Percentiles rank a stretch among this genome's conserved stretches.
These are phyloP conservation scores for Collariella sp. DNA, from an alignment of 495 filamentous ascomycete genomes.

Conservation along the genomic window DNA sequence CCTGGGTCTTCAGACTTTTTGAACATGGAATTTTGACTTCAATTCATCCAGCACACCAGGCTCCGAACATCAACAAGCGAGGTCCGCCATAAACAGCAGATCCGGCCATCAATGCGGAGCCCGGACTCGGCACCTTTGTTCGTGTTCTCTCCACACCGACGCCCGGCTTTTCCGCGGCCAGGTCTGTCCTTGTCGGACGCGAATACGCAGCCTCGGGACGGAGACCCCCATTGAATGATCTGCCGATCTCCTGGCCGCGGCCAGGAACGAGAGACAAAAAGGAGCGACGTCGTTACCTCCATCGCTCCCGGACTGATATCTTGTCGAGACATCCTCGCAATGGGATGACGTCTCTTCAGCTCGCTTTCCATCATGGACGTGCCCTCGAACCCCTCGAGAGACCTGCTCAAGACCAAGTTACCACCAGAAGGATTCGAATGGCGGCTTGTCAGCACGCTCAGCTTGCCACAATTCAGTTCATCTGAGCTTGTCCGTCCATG, in stretches of 20 bases:
- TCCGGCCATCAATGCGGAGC: background rate
- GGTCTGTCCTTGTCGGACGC: background rate
- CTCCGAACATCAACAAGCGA: too few relatives aligned
- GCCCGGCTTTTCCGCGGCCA: background rate
- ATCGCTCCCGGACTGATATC: background rate
- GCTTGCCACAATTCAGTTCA: background rate
- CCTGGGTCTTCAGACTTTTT: too few relatives aligned
- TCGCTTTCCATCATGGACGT: background rate
- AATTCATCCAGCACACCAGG: too few relatives aligned
- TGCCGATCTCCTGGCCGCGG: background rate
- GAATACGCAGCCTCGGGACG: background rate
- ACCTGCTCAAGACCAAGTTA: background rate
- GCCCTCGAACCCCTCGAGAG: background rate
- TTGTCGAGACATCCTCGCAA: too few relatives aligned
- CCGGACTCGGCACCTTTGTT: background rate
- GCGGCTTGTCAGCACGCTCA: background rate
- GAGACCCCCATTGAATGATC: background rate
- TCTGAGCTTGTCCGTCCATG: background rate
- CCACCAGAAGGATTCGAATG: background rate
- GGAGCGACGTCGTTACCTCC: background rate
- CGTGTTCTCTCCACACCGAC: background rate
- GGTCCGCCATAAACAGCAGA: too few relatives aligned
- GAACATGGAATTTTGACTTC: background rate
- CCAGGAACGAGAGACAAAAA: background rate
- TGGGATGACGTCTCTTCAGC: constrained; percentile 3